A percentile compares a stretch with the other conserved stretches of the same genome.
These are phyloP conservation scores for Scopulariopsis brevicaulis DNA, from an alignment of 2,329 filamentous ascomycete species.

Conservation along the genomic window DNA sequence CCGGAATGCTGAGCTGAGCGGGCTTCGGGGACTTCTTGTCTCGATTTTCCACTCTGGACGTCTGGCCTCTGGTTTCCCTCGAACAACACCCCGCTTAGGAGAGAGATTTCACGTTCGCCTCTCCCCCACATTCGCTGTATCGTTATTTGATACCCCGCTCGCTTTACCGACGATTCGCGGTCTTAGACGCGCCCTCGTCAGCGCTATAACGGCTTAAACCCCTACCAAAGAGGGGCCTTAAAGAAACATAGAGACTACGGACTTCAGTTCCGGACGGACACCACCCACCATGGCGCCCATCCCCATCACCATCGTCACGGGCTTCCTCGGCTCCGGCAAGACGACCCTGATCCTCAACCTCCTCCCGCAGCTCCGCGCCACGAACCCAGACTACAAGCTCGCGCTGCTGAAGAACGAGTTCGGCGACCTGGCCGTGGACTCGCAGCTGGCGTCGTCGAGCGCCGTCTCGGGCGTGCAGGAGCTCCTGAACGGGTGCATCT, in stretches of 20 bases:
- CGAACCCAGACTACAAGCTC: slow-evolving; percentile 66
- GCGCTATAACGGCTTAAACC: neutral
- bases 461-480: slow-evolving; percentile 86
- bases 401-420: slow-evolving; percentile 98
- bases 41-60: neutral
- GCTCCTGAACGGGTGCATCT: slow-evolving; percentile 94
- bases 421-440: slow-evolving; percentile 88
- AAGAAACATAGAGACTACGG: neutral
- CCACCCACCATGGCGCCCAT: slow-evolving; percentile 49
- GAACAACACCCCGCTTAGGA: neutral
- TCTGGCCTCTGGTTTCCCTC: neutral
- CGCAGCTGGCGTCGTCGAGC: slow-evolving; percentile 71
- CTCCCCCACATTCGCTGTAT: neutral
- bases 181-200: neutral
- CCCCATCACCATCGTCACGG: slow-evolving; percentile 89
- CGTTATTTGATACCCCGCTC: neutral
- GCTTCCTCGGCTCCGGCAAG: slow-evolving; percentile 92
- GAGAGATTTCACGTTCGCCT: neutral
- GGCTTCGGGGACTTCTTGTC: neutral
- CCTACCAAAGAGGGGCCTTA: neutral
- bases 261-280: neutral
- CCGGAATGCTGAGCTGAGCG: neutral
- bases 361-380: slow-evolving; percentile 73
- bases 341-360: slow-evolving; percentile 93
- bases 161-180: neutral